Evolutionary conservation across 1,284 basidiomycete species (phyloP), one percentile per base, ranked within the genome.

Genomic region (Stygiomarasmius scandens): DNA sequence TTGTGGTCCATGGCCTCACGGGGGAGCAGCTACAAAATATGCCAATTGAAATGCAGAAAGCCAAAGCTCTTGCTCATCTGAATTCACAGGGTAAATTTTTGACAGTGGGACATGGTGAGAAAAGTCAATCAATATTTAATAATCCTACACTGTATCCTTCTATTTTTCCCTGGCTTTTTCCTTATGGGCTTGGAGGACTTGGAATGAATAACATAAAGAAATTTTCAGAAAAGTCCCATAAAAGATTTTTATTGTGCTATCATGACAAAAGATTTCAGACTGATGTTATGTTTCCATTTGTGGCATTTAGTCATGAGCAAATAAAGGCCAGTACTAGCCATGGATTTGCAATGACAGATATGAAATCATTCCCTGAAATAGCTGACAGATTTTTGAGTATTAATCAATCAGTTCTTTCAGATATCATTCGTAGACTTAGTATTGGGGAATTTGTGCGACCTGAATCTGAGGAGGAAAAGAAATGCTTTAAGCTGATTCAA

Each of bases 121-220:
- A 61, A 1, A 64, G 66, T 16, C 47, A 64, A 29, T 66, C 62
- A 1, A 65, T 70, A 4, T 74, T 63, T 45, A 59, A 74, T 27
- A 71, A 73, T 55, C 64, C 67, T 2, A 44, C 57, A 2, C 46
- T 73, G 23, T 74, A 70, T 62, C 67, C 71, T 1, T 55, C 66
- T 27, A 67, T 70, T 62, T 71, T 71, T 58, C 71, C 73, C 10
- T 74, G 73, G 72, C 57, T 75, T 5, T 75, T 73, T 58, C 73
- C 72, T 8, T 74, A 69, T 67, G 73, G 73, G 1, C 49, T 63
- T 9, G 73, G 71, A 16, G 68, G 71, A 14, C 54, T 73, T 48
- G 67, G 67, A 12, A 41, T 41, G 38, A 41, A 12, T 41, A n/a
- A 12, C 58, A 67, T 41, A 22, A 25, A 14, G 36, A 46, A 14